Evolutionary conservation across 2,329 filamentous ascomycete species (phyloP).

Genomic region (Lecanosticta acicola): DNA sequence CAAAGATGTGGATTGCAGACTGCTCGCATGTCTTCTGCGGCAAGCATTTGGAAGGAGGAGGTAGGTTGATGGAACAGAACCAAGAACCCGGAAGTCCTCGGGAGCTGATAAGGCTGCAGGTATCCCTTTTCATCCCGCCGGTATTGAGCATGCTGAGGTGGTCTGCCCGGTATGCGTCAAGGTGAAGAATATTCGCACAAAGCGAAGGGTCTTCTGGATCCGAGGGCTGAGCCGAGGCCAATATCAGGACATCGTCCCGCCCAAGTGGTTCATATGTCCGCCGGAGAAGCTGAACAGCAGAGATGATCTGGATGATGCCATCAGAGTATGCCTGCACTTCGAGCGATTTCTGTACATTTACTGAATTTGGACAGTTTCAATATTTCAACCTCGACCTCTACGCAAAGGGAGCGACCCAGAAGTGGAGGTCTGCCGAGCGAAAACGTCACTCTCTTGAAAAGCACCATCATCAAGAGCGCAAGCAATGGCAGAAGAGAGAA

Average conservation of each 20-base stretch:
- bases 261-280: constrained; percentile 41
- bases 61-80: constrained; percentile 25
- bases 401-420: constrained; percentile 22
- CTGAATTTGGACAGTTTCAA: constrained; percentile 40
- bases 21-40: constrained; percentile 48
- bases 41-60: constrained; percentile 45
- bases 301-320: constrained; percentile 35
- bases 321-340: constrained; percentile 34
- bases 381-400: constrained; percentile 37
- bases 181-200: constrained; percentile 29
- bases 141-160: neutral
- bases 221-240: constrained; percentile 39
- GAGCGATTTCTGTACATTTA: neutral
- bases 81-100: no score
- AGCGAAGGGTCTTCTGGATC: constrained; percentile 41
- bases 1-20: constrained; percentile 43
- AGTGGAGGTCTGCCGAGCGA: constrained; percentile 21
- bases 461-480: constrained; percentile 24
- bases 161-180: constrained; percentile 42
- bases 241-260: constrained; percentile 41
- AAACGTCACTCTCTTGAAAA: constrained; percentile 21
- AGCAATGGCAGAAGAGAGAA: constrained; percentile 20
- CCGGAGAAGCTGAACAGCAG: constrained; percentile 37
- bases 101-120: neutral
- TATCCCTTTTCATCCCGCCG: neutral